Evolutionary conservation across 2,329 filamentous ascomycete genomes (phyloP).

Genomic region (Chalara sp.): DNA sequence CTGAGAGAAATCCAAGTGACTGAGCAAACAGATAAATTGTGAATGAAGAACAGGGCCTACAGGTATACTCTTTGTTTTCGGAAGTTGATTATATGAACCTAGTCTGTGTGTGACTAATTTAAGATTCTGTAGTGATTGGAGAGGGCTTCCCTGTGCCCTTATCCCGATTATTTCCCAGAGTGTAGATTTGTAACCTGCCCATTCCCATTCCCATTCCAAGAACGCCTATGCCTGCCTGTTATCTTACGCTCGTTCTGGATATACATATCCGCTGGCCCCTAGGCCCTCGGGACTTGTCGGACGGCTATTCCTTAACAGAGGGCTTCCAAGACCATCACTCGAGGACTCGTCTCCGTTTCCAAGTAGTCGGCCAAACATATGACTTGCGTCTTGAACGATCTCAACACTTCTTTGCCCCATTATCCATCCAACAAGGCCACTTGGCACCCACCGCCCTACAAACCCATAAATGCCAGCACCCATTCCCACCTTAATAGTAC

Average conservation of each 20-base stretch:
- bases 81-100: too few species aligned
- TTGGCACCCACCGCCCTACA: conserved; percentile 74
- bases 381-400: background rate
- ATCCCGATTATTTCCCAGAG: too few species aligned
- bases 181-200: too few species aligned
- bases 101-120: too few species aligned
- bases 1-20: too few species aligned
- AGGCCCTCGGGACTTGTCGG: conserved; percentile 13
- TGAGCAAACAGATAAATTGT: too few species aligned
- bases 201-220: too few species aligned
- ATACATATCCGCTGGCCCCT: conserved; percentile 22
- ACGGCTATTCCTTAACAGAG: conserved; percentile 5
- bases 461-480: conserved; percentile 81
- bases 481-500: conserved; percentile 72
- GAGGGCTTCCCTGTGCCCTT: too few species aligned
- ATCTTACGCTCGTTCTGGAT: background rate
- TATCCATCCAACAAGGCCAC: conserved; percentile 82
- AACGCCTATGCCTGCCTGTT: too few species aligned
- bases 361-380: background rate
- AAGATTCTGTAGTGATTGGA: too few species aligned
- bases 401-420: conserved; percentile 64
- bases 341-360: background rate
- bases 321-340: conserved; percentile 1
- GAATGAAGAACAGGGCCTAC: too few species aligned
- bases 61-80: too few species aligned